Base-by-base conservation (phyloP, 257 asterid species). In the Solanum gracilifrons region DNA sequence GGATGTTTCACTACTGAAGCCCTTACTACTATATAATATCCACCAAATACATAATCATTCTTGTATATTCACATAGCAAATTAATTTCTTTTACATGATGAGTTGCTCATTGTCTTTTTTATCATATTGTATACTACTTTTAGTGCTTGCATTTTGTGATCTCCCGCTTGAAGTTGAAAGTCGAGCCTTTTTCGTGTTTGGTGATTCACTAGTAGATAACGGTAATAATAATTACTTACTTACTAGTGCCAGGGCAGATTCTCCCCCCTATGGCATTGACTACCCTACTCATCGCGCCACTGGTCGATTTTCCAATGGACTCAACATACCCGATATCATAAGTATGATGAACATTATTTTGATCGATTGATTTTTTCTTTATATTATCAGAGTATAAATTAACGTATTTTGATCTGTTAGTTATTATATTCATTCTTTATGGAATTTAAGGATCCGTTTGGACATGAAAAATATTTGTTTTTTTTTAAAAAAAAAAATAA, bases 241-340 rank as follows among this genome's bases (percentile, higher is more conserved):
- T 32, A 96, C 99, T 0, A 93, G 88, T 20, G 98, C 98, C 6
- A 92, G 98, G 13, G 99, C 99, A 29, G 98, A 96, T 74, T 68
- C 96, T 7, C 98, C 96, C 3, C 98, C 98, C 15, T 95, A 96
- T 33, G 99, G 99, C 86, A 92, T 96, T 66, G 99, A 96, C 89
- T 95, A 88, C 25, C 98, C 99, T 0, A 87, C 92, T 9, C 98
- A 91, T 37, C 95, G 93, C 1, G 93, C 98, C 46, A 96, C 98
- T 0, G 99, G 99, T 88, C 95, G 99, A 16, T 96, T 95, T 92
- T 96, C 98, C 66, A 96, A 96, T 33, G 99, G 99, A 90, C 93
- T 93, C 72, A 96, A 94, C 92, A 94, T 96, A 25, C 98, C 99
- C 1, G 98, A 96, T 87, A 86, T 96, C 68, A 92, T 96, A 31